Conservation (phyloP, 495 filamentous ascomycete genomes). For the Tuber microsphaerosporum region DNA sequence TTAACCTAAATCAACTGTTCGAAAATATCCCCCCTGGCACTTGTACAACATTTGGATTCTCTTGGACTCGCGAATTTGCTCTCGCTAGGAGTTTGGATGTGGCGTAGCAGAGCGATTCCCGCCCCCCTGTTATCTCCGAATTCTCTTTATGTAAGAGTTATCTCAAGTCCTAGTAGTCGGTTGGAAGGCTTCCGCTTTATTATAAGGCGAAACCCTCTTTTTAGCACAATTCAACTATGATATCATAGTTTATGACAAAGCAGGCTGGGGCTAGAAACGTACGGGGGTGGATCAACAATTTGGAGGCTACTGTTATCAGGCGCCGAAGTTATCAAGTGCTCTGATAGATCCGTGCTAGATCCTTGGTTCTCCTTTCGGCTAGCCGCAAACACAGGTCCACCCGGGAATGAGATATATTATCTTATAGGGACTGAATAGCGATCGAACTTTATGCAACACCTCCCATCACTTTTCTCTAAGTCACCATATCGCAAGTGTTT, state of each 20-base stretch:
- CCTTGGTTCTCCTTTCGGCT: not conserved
- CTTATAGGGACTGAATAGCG: not conserved
- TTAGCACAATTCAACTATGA: not conserved
- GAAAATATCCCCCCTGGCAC: too few species aligned
- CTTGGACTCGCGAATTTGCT: not conserved
- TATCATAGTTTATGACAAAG: not conserved
- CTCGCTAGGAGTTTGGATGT: not conserved
- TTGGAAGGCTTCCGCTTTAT: not conserved
- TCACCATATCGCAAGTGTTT: not conserved
- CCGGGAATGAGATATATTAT: not conserved
- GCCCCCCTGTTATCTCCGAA: not conserved
- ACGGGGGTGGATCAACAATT: not conserved
- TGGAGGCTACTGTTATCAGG: not conserved
- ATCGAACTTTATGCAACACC: not conserved
- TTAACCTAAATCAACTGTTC: too few species aligned
- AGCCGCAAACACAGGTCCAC: not conserved
- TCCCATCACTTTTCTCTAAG: not conserved
- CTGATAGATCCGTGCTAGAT: not conserved
- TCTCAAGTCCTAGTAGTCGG: not conserved
- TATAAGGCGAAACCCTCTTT: not conserved
- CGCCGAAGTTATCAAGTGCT: not conserved
- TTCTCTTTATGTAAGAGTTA: not conserved
- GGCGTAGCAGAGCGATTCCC: not conserved
- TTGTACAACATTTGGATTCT: not conserved
- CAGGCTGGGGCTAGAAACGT: not conserved